Evolutionary conservation across 163 green algal species (phyloP), one percentile per base, ranked within the genome.

Genomic region (Smithsoniella earleae): DNA sequence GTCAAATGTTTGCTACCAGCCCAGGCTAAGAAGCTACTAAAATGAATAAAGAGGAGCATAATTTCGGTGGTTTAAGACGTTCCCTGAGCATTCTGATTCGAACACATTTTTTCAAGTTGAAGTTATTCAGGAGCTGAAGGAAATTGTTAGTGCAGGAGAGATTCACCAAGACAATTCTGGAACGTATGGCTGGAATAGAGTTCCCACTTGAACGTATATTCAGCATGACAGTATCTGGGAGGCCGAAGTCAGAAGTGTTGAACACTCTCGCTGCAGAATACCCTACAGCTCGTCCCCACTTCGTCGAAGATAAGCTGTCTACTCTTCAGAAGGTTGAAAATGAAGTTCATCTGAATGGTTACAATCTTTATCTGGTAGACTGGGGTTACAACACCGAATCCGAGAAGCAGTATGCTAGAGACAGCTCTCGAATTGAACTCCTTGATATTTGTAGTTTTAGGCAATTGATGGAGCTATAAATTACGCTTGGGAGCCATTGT

Each of bases 361-460:
- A 90, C 89, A 44, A 88, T 62, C 81, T 99, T 20, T 95, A 90
- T 77, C 82, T 99, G 3, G 94, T 96, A 55, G 89, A 97, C 74
- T 96, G 91, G 91, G 92, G 92, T 2, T 97, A 96, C 82, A 96
- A 96, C 83, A 96, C 91, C 3, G 30, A 66, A 1, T 27, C 52
- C 13, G 90, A 97, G 83, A 76, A 85, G 10, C 52, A 77, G 1
- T 63, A 63, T 2, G 89, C 88, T 3, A 66, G 43, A 2, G 77
- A 45, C 4, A 80, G 92, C 62, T 58, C 79, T 3, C 72, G 82
- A 13, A 91, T 97, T 3, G 45, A 86, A 36, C 73, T 96, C 1
- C 72, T 97, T 2, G 76, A 66, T 63, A 78, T 84, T 28, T 40
- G 75, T 13, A 66, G 82, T 64, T 92, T 95, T 38, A 46, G 36